These are phyloP conservation scores for Daldinia eschscholtzii DNA, from an alignment of 2,329 filamentous ascomycete genomes.

Conservation along the genomic window DNA sequence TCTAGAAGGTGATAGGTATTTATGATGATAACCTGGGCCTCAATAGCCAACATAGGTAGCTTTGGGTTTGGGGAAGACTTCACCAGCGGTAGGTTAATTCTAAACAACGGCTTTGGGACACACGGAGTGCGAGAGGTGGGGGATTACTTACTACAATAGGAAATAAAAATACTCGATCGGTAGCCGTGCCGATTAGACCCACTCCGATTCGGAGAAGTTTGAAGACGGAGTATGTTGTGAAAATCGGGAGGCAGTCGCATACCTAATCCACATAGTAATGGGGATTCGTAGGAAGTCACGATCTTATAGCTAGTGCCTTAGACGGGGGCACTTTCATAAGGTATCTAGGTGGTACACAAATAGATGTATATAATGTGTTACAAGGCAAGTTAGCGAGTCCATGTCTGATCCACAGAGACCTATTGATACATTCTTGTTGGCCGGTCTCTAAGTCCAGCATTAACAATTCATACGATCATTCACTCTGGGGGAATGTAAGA, in stretches of 20 bases:
- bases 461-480: neutral
- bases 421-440: neutral
- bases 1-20: neutral
- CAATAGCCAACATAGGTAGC: neutral
- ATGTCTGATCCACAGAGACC: neutral
- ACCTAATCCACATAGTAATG: neutral
- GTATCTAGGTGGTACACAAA: no score
- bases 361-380: no score
- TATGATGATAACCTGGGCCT: neutral
- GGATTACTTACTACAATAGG: constrained; percentile 22
- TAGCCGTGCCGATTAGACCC: constrained; percentile 4
- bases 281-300: neutral
- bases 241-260: neutral
- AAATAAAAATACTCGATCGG: constrained; percentile 19
- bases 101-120: neutral
- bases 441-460: neutral
- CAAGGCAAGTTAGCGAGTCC: no score
- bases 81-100: neutral
- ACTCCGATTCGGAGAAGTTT: neutral
- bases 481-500: neutral
- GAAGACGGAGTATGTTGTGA: neutral
- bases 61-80: neutral
- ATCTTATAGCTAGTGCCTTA: neutral
- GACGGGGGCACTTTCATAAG: no score
- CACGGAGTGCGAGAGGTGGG: neutral